Evolutionary conservation across 2,329 filamentous ascomycete species (phyloP).

Genomic region (Hymenotorrendiella dingleyae): DNA sequence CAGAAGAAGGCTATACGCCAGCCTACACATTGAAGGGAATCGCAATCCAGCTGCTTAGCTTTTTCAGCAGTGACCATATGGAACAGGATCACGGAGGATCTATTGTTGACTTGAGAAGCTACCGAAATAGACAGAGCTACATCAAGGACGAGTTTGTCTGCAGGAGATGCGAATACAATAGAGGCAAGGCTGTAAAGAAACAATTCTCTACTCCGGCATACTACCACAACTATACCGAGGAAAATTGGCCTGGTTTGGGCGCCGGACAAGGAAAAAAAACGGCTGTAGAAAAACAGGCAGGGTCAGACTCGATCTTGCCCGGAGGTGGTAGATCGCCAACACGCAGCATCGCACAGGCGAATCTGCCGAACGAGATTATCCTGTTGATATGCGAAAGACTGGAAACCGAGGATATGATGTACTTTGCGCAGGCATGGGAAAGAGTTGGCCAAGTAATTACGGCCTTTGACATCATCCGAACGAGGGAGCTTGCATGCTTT

Average conservation of each 20-base stretch:
- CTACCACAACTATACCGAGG: too few species aligned
- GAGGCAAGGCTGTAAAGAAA: too few species aligned
- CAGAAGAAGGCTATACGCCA: slow-evolving; percentile 38
- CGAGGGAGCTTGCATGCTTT: slow-evolving; percentile 43
- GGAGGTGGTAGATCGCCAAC: not conserved
- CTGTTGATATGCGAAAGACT: slow-evolving; percentile 32
- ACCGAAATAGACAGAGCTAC: slow-evolving; percentile 12
- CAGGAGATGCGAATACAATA: slow-evolving; percentile 19
- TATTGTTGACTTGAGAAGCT: slow-evolving; percentile 25
- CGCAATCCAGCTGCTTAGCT: slow-evolving; percentile 45
- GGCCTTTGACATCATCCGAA: slow-evolving; percentile 18
- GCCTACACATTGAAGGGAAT: slow-evolving; percentile 46
- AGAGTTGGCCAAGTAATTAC: slow-evolving; percentile 13
- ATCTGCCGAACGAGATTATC: slow-evolving; percentile 38
- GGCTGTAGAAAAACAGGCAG: not conserved
- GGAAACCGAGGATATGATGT: slow-evolving; percentile 20
- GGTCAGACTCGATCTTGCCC: not conserved
- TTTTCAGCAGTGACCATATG: slow-evolving; percentile 42
- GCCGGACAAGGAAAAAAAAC: not conserved
- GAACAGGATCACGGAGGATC: slow-evolving; percentile 34
- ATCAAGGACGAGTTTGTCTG: slow-evolving; percentile 19
- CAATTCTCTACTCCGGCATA: too few species aligned
- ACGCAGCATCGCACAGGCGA: slow-evolving; percentile 20
- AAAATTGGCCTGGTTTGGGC: not conserved
- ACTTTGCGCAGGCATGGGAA: slow-evolving; percentile 18